Base-by-base conservation (phyloP, 2,329 filamentous ascomycete species). In the Paecilomyces variotii region DNA sequence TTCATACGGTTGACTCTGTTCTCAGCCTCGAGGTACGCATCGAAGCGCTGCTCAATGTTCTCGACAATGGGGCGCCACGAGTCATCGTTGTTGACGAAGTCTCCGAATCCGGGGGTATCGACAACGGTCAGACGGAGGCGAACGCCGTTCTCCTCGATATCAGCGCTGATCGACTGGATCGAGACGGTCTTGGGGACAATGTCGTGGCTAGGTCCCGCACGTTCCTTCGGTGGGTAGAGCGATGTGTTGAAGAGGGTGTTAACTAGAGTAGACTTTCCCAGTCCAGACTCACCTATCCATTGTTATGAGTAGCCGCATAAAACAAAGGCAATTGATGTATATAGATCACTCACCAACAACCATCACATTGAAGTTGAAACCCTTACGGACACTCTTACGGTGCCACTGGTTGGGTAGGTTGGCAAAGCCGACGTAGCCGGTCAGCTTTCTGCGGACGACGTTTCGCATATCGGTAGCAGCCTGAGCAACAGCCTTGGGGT, bases 1-100 rank as follows among this genome's bases (percentile, higher is more conserved):
- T 99, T 99, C 87, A 97, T 96, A 71, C 94, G 91, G 84, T 99
- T 99, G 76, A 99, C 91, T 86, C 97, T 99, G 87, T 99, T 99
- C 85, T 99, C 94, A 53, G 94, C 93, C 78, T 99, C 94, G 60
- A 99, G 84, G 78, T 97, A 99, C 57, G 94, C 92, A 78, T 99
- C 94, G 73, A 94, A 99, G 68, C 94, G 90, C 84, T 96, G 91
- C 83, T 99, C 94, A 71, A 99, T 97, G 83, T 97, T 97, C 83
- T 99, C 94, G 70, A 97, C 88, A 78, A 99, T 99, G 59, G 94
- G 94, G 72, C 94, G 87, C 94, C 94, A 99, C 28, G 94, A 99
- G 79, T 97, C 94, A 71, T 97, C 94, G 74, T 99, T 99, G 88
- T 99, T 99, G 73, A 99, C 94, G 73, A 97, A 99, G 79, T 99